Evolutionary conservation across 768 basidiomycete species (phyloP), one percentile per base, ranked within the genome.

Genomic region (Dictyophora rubrovolvata): DNA sequence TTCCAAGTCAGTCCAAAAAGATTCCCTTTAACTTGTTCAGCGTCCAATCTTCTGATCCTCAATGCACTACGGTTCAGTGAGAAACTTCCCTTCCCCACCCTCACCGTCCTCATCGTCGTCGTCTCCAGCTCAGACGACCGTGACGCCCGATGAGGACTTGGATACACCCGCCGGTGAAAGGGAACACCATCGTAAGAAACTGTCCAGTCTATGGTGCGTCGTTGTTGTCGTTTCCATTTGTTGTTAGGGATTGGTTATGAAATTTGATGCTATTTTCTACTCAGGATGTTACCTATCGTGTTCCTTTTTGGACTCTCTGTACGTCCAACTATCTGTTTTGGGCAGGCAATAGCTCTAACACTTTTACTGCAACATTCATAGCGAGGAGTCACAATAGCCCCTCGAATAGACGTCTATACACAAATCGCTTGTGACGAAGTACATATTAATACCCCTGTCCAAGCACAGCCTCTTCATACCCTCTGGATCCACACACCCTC

Each of bases 361-460:
- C 28, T 28, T 28, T 28, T 28, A 28, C 28, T 28, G 28, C 21
- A 22, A 11, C 46, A 20, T 36, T 47, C 23, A 7, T 62, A 90
- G 89, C 85, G 88, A 21, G 88, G 89, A 28, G 83, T 90, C 72
- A 90, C 88, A 1, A 75, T 87, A 70, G 83, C 87, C 35, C 84
- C 87, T 14, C 81, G 87, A 59, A 85, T 91, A 50, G 84, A 88
- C 68, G 85, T 91, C 21, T 90, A 84, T 74, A 89, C 84, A 47
- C 81, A 84, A 53, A 80, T 91, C 53, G 82, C 89, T 2, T 90
- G 89, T 69, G 76, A 82, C 51, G 75, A 75, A 3, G 63, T 86
- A 28, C 77, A 80, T 62, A 21, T 20, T 34, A 33, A 21, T 20
- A 10, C 36, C 28, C 36, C 21, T 21, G 54, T 22, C 37, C 54